phyloP scores from a whole-genome alignment of 495 filamentous ascomycete species.

The Trichoderma gamsii region DNA sequence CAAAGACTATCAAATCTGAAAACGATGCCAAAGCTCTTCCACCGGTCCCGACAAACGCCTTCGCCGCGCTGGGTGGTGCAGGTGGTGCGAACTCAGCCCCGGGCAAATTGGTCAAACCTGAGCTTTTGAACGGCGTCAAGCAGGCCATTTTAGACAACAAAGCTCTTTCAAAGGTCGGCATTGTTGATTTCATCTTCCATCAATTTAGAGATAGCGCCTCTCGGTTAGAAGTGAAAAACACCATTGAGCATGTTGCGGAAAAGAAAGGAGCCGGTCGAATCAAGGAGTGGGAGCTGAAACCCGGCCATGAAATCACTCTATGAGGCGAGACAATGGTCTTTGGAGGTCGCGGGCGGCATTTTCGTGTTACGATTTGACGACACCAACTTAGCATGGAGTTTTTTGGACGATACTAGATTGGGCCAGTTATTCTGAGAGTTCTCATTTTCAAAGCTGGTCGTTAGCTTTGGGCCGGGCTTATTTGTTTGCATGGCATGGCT shows the following conservation, averaged over 20 bases:
- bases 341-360: neutral
- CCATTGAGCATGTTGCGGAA: conserved; percentile 59
- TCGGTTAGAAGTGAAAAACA: conserved; percentile 65
- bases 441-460: neutral
- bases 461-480: neutral
- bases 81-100: neutral
- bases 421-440: neutral
- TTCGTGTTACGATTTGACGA: neutral
- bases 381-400: conserved; percentile 9
- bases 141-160: conserved; percentile 45
- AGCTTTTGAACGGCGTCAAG: conserved; percentile 69
- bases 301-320: conserved; percentile 15
- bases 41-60: conserved; percentile 19
- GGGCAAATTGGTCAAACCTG: conserved; percentile 42
- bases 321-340: neutral
- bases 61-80: conserved; percentile 14
- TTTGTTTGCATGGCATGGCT: conserved; percentile 7
- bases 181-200: conserved; percentile 69
- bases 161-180: conserved; percentile 64
- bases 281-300: conserved; percentile 18
- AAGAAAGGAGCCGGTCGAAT: conserved; percentile 14
- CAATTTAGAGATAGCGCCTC: conserved; percentile 62
- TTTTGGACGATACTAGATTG: conserved; percentile 1
- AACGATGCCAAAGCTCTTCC: conserved; percentile 19
- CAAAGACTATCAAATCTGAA: conserved; percentile 20